Base-by-base conservation (phyloP, 2,329 filamentous ascomycete species). In the Lasiodiplodia sp. region DNA sequence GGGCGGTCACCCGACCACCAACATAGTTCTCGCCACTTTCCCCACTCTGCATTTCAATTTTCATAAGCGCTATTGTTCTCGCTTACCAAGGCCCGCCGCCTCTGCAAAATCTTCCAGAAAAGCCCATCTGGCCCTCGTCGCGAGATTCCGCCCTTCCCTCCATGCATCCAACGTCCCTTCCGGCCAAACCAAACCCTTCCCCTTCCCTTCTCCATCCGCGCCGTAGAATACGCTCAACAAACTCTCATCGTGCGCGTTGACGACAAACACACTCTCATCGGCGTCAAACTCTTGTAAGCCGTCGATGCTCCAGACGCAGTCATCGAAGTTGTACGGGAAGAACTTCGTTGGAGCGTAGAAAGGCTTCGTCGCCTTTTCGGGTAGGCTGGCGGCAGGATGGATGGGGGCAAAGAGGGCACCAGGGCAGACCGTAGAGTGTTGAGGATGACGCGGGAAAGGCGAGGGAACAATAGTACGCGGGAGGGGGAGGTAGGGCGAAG, bases 231-330 rank as follows among this genome's bases (percentile, higher is more conserved):
- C 4, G 5, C 52, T 3, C 52, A 55, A 21, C 28, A 55, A 34
- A 16, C 31, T 57, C 31, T 57, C 55, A 18, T 71, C 70, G 31
- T 71, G 69, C 37, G 70, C 64, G 14, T 66, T 37, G 1, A 69
- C 31, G 4, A 71, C 69, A 2, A 71, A 37, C 6, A 71, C 55
- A 2, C 49, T 38, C 3, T 66, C 65, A 5, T 60, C 37, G 2
- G 51, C 67, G 56, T 71, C 70, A 2, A 65, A 44, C 4, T 47
- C 55, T 55, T 69, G 51, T 25, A 69, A 44, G 2, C 28, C 31
- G n/a, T 34, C 56, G 18, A 69, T 69, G 31, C 55, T 57, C 55
- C 55, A 38, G 18, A 38, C 7, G 55, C 55, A 57, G 1, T 23
- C 31, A 7, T 57, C 14, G n/a, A 21, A 5, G 1, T 25, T n/a